Conservation (phyloP, 805 yeast species). For the Schwanniomyces vanrijiae region DNA sequence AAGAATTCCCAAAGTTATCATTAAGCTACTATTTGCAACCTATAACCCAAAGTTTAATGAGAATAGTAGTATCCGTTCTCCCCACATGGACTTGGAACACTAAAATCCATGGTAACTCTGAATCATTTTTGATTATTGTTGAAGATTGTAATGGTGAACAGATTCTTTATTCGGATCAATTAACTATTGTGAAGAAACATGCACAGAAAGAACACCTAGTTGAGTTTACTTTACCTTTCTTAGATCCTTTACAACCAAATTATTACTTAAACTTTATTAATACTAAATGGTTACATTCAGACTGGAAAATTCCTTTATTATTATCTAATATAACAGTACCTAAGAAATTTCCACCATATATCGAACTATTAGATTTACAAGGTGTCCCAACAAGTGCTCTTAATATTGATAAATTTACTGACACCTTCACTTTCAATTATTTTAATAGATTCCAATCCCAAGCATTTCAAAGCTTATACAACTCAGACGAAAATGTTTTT, state of each 20-base stretch:
- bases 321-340: conserved; percentile 57
- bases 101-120: conserved; percentile 59
- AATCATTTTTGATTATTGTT: conserved; percentile 67
- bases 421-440: conserved; percentile 44
- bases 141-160: conserved; percentile 85
- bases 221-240: conserved; percentile 63
- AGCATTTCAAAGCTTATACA: conserved; percentile 58
- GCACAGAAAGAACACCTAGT: conserved; percentile 55
- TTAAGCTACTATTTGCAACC: conserved; percentile 71
- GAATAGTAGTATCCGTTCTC: conserved; percentile 61
- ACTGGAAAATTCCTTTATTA: conserved; percentile 58
- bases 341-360: conserved; percentile 60
- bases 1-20: conserved; percentile 70
- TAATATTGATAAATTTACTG: conserved; percentile 46
- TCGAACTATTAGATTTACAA: conserved; percentile 54
- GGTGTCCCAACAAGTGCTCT: conserved; percentile 51
- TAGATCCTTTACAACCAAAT: conserved; percentile 64
- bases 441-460: conserved; percentile 81
- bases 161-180: conserved; percentile 57
- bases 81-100: conserved; percentile 84
- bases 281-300: conserved; percentile 84
- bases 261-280: conserved; percentile 72
- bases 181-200: conserved; percentile 51
- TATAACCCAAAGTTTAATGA: conserved; percentile 64
- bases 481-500: conserved; percentile 57